Evolutionary conservation across 1,284 basidiomycete species (phyloP), one percentile per base, ranked within the genome.

Genomic region (Apiotrichum veenhuisii): DNA sequence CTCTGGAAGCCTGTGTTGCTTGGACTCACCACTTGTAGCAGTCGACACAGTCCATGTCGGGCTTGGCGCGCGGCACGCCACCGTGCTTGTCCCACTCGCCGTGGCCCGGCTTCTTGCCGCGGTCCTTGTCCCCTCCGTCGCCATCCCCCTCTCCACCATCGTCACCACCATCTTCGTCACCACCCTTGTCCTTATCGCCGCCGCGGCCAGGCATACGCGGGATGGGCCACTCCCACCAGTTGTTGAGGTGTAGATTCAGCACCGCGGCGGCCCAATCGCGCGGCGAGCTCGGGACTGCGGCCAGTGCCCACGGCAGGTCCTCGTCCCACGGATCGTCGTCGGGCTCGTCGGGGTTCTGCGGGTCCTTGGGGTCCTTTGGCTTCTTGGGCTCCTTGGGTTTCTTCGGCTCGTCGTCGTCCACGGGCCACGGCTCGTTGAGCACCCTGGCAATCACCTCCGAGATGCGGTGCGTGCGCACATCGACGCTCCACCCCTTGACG

Each of bases 381-480:
- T 49, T 17, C 25, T 49, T 37, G 36, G 47, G 47, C 8, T 37
- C 17, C 36, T 49, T 37, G 5, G 46, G 47, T 10, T 18, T 33
- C 53, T 42, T 55, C 8, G 38, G 48, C 20, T 42, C 44, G 2
- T 44, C 52, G 37, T 63, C 77, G 27, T 77, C 67, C 23, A 62
- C 67, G 2, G 69, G 70, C 92, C 93, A 96, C 18, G 91, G 86
- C 48, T 85, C 81, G 30, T 81, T 79, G 7, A 96, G 76, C 8
- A 96, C 73, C 57, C 85, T 82, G 34, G 87, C 83, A 62, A 95
- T 85, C 44, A 95, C 78, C 46, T 86, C 81, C 47, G 81, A 82
- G 67, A 97, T 93, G 8, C 83, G 78, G 70, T 96, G 93, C 37
- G 83, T 86, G 46, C 85, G 80, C n/a, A 91, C 73, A 64, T 88